Conservation (phyloP, 768 basidiomycete species). For the Pleurotus salmoneostramineus region DNA sequence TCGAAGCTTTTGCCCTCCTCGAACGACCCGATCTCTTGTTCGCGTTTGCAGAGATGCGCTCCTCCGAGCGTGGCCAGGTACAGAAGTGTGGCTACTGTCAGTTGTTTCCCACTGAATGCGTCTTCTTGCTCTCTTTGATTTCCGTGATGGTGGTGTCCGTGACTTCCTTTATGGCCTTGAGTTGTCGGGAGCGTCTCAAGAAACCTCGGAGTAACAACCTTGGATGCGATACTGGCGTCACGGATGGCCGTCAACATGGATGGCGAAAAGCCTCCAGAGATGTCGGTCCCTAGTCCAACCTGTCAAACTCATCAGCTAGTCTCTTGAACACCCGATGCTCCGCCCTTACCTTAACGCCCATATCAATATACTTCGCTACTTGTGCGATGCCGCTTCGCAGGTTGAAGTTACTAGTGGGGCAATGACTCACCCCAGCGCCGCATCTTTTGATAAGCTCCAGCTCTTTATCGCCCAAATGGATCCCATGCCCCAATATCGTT, state of each 20-base stretch:
- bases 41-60: slow-evolving; percentile 74
- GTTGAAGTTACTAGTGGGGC: slow-evolving; percentile 95
- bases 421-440: slow-evolving; percentile 82
- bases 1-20: slow-evolving; percentile 84
- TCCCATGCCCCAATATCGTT: slow-evolving; percentile 86
- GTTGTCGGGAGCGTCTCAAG: slow-evolving; percentile 8
- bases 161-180: slow-evolving; percentile 1
- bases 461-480: slow-evolving; percentile 74
- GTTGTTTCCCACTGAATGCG: slow-evolving; percentile 52
- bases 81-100: slow-evolving; percentile 72
- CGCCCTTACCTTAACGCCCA: slow-evolving; percentile 59
- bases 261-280: slow-evolving; percentile 80
- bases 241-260: slow-evolving; percentile 79
- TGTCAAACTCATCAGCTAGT: background rate
- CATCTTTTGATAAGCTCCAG: slow-evolving; percentile 62
- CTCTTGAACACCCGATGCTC: no score
- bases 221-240: slow-evolving; percentile 77
- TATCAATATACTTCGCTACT: slow-evolving; percentile 78
- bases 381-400: slow-evolving; percentile 80
- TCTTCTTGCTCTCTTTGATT: background rate
- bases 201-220: slow-evolving; percentile 55
- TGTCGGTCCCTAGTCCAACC: slow-evolving; percentile 92
- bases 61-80: slow-evolving; percentile 93
- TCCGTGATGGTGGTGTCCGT: background rate
- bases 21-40: slow-evolving; percentile 71